Evolutionary conservation across 768 basidiomycete genomes (phyloP).

Genomic region (Cantharellus anzutake): DNA sequence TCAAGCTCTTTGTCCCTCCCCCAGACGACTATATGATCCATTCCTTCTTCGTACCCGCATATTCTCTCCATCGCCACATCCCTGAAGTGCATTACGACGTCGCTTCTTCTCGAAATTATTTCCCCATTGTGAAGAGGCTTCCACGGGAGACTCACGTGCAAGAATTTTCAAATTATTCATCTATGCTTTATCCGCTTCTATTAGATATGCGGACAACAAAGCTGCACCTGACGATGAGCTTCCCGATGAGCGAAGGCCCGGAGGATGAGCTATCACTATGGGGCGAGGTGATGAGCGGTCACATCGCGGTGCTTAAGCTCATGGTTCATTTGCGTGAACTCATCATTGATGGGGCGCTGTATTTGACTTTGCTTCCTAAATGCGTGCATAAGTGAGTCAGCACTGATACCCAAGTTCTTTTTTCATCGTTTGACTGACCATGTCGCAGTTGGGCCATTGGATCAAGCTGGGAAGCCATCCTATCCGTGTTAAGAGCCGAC

Average conservation of each 20-base stretch:
- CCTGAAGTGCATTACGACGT: neutral
- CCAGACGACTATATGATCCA: neutral
- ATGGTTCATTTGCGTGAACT: constrained; percentile 5
- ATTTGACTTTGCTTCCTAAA: constrained; percentile 4
- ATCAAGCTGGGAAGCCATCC: constrained; percentile 1
- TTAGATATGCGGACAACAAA: constrained; percentile 1
- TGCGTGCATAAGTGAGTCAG: constrained; percentile 5
- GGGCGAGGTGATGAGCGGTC: constrained; percentile 5
- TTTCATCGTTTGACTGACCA: neutral
- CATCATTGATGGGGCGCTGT: constrained; percentile 5
- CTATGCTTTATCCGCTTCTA: constrained; percentile 4
- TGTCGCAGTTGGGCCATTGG: neutral
- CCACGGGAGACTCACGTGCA: neutral
- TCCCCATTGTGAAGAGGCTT: neutral
- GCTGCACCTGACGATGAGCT: constrained; percentile 4
- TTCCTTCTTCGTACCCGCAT: neutral
- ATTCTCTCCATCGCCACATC: neutral
- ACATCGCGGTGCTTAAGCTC: constrained; percentile 6
- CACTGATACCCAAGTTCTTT: neutral
- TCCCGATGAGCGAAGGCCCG: neutral
- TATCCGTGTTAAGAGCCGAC: neutral
- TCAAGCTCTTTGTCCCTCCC: neutral
- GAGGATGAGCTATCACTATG: neutral
- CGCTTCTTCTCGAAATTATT: neutral
- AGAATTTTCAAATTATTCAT: neutral